Conservation (phyloP, 2,329 filamentous ascomycete species). For the Diplodia intermedia region DNA sequence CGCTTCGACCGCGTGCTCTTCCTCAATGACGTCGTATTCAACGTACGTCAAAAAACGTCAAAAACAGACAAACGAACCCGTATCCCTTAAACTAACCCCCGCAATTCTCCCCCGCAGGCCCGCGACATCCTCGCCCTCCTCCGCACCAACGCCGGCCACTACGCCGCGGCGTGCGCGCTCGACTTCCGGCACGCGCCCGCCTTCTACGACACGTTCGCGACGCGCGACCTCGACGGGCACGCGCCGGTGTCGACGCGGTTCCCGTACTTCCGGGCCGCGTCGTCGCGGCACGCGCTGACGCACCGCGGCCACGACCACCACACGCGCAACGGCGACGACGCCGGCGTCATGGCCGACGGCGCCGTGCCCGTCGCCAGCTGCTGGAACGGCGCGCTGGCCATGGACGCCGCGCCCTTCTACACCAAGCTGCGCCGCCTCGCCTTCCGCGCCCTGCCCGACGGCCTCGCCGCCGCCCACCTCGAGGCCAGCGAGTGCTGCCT, state of each 20-base stretch:
- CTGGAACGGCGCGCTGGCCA: conserved; percentile 69
- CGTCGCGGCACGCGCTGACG: conserved; percentile 63
- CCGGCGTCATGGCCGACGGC: neutral
- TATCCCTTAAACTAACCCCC: neutral
- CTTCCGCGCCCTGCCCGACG: conserved; percentile 71
- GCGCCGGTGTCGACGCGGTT: conserved; percentile 62
- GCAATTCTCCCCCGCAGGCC: conserved; percentile 47
- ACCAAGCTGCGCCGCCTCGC: conserved; percentile 36
- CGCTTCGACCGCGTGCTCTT: conserved; percentile 67
- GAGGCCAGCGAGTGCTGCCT: conserved; percentile 84
- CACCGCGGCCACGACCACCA: conserved; percentile 53
- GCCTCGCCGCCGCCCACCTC: conserved; percentile 65
- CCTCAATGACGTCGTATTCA: conserved; percentile 69
- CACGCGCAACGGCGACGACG: no score
- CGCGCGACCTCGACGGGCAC: conserved; percentile 61
- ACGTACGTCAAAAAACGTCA: conserved; percentile 48
- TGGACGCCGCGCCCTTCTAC: conserved; percentile 65
- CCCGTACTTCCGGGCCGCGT: conserved; percentile 63
- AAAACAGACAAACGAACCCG: no score
- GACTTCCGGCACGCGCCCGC: conserved; percentile 63
- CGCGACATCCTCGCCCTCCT: conserved; percentile 64
- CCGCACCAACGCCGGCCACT: conserved; percentile 64
- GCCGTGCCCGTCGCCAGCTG: conserved; percentile 68
- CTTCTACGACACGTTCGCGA: conserved; percentile 69
- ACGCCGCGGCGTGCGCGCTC: conserved; percentile 67